Conservation (phyloP, 2,329 filamentous ascomycete genomes). For the Alternaria consortialis region DNA sequence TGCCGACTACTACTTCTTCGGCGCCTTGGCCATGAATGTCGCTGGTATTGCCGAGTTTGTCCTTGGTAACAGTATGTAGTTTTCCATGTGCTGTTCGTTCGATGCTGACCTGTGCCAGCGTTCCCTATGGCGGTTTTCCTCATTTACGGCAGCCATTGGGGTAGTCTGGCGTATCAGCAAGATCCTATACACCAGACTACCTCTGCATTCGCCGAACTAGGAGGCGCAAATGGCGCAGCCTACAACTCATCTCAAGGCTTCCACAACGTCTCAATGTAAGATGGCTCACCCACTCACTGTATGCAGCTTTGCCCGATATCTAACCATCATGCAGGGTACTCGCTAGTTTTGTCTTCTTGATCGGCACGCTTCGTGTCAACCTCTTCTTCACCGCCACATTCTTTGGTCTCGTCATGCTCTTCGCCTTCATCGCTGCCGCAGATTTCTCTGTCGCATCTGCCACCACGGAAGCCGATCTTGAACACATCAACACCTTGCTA, state of each 20-base stretch:
- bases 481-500: conserved; percentile 24
- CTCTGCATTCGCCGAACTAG: conserved; percentile 21
- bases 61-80: conserved; percentile 27
- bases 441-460: conserved; percentile 23
- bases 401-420: conserved; percentile 30
- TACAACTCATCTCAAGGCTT: conserved; percentile 35
- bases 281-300: background rate
- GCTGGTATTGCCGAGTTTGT: conserved; percentile 34
- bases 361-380: conserved; percentile 30
- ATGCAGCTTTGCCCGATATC: background rate
- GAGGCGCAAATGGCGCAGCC: conserved; percentile 27
- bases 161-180: conserved; percentile 31
- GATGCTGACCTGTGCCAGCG: conserved; percentile 15
- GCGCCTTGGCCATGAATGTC: conserved; percentile 29
- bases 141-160: conserved; percentile 33
- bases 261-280: conserved; percentile 33
- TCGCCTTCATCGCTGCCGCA: conserved; percentile 31
- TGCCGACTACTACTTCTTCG: conserved; percentile 37
- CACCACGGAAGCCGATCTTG: conserved; percentile 23
- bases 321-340: conserved; percentile 22
- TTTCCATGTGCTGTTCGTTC: too few species aligned
- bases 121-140: conserved; percentile 37
- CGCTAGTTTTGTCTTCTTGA: conserved; percentile 28
- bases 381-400: conserved; percentile 27
- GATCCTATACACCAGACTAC: conserved; percentile 30